A percentile compares a stretch with the other conserved stretches of the same genome.
These are phyloP conservation scores for Phaeomoniella chlamydospora DNA, from an alignment of 2,329 filamentous ascomycete genomes.

Conservation along the genomic window DNA sequence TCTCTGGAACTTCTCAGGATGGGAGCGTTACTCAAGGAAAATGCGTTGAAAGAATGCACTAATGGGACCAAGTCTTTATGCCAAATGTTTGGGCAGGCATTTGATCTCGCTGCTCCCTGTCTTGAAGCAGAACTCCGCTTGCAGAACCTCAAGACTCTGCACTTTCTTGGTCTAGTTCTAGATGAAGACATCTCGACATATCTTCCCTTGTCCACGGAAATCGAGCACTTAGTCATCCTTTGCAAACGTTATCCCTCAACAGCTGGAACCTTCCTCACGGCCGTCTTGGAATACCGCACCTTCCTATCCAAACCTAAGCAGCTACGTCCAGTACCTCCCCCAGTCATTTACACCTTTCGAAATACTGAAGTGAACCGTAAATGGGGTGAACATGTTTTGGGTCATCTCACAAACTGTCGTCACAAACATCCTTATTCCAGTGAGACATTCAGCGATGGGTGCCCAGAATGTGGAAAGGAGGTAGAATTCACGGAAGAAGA, in stretches of 20 bases:
- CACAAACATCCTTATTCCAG: slow-evolving; percentile 8
- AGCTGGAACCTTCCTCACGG: slow-evolving; percentile 3
- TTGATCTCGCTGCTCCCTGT: slow-evolving; percentile 5
- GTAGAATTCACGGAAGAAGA: slow-evolving; percentile 3
- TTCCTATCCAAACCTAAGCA: slow-evolving; percentile 1
- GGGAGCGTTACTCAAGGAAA: slow-evolving; percentile 6
- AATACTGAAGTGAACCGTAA: slow-evolving; percentile 4
- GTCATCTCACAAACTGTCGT: slow-evolving; percentile 4
- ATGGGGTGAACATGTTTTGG: slow-evolving; percentile 6
- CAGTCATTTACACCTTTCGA: background rate
- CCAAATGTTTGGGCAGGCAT: slow-evolving; percentile 5
- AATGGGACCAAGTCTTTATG: slow-evolving; percentile 6
- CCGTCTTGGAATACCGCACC: slow-evolving; percentile 2
- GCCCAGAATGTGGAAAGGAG: slow-evolving; percentile 8
- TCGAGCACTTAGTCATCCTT: slow-evolving; percentile 1
- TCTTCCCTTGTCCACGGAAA: background rate
- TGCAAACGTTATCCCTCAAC: slow-evolving; percentile 4
- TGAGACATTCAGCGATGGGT: slow-evolving; percentile 6
- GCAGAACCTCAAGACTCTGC: slow-evolving; percentile 9
- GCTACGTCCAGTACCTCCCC: slow-evolving; percentile 2
- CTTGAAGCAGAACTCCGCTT: slow-evolving; percentile 13
- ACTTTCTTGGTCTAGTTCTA: slow-evolving; percentile 3
- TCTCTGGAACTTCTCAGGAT: slow-evolving; percentile 11
- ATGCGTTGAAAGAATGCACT: slow-evolving; percentile 8
- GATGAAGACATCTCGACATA: background rate